phyloP scores from a whole-genome alignment of 371 early-diverging fungal species.

The Amoeboradix gromovi region DNA sequence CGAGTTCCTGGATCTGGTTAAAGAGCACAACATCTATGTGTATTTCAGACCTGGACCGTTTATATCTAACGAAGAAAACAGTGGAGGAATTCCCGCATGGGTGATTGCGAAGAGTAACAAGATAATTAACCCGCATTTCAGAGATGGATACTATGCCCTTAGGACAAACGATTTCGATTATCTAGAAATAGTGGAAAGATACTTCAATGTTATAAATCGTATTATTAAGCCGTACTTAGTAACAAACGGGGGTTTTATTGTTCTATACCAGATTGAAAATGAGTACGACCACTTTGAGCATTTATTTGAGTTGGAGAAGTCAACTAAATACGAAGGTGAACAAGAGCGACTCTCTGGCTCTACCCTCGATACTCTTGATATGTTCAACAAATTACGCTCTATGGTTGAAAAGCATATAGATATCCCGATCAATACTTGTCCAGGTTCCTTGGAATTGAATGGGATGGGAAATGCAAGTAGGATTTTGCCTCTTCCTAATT shows the following conservation, averaged over 20 bases:
- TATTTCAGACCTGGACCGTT: slow-evolving; percentile 42
- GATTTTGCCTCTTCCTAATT: not conserved
- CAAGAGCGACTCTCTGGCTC: not conserved
- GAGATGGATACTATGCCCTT: not conserved
- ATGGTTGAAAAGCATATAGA: not conserved
- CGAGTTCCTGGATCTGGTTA: slow-evolving; percentile 12
- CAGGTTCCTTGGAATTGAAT: not conserved
- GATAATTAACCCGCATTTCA: not conserved
- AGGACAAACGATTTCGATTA: not conserved
- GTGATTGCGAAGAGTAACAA: slow-evolving; percentile 33
- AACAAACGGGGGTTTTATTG: slow-evolving; percentile 19
- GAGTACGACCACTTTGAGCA: slow-evolving; percentile 14
- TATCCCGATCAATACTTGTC: not conserved
- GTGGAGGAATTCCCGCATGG: slow-evolving; percentile 57
- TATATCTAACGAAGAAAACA: slow-evolving; percentile 60
- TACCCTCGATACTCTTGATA: not conserved
- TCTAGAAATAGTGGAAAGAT: not conserved
- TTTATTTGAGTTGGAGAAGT: not conserved
- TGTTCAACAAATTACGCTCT: not conserved
- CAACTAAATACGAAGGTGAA: not conserved
- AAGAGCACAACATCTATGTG: slow-evolving; percentile 14
- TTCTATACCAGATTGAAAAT: slow-evolving; percentile 24
- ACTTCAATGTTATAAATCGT: not conserved
- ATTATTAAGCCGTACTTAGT: slow-evolving; percentile 10
- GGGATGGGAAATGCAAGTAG: not conserved